phyloP scores from a whole-genome alignment of 306 rosid species.

The Cicer pinnatifidum region DNA sequence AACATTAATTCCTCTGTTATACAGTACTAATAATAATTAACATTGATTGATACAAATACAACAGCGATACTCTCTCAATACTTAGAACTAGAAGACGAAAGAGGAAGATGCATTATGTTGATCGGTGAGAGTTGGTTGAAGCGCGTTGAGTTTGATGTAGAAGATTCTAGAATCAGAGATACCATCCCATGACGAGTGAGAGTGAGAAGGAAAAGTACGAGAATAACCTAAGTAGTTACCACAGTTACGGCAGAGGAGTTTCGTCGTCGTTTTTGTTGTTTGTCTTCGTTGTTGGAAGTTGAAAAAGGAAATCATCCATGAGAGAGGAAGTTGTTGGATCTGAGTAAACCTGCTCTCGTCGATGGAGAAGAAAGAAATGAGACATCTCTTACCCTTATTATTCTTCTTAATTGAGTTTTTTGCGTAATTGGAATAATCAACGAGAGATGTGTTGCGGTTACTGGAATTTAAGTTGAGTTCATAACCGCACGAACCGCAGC shows the following conservation, averaged over 20 bases:
- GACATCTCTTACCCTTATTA: constrained; percentile 34
- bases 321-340: constrained; percentile 40
- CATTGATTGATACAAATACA: background rate
- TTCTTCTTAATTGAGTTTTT: constrained; percentile 38
- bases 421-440: constrained; percentile 40
- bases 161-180: constrained; percentile 49
- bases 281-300: constrained; percentile 20
- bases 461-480: constrained; percentile 49
- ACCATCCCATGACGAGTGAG: constrained; percentile 45
- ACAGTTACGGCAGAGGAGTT: constrained; percentile 49
- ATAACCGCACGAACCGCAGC: constrained; percentile 52
- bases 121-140: constrained; percentile 29
- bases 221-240: constrained; percentile 39
- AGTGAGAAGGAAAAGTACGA: constrained; percentile 29
- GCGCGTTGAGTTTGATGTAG: constrained; percentile 43
- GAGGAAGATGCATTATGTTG: constrained; percentile 32
- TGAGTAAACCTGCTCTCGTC: constrained; percentile 50
- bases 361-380: constrained; percentile 47
- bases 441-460: constrained; percentile 42
- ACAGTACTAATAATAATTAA: background rate
- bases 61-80: background rate
- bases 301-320: constrained; percentile 41
- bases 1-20: background rate
- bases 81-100: background rate
- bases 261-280: constrained; percentile 14